Evolutionary conservation across 345 rosid genomes (phyloP).

Genomic region (Hypericum androsaemum): DNA sequence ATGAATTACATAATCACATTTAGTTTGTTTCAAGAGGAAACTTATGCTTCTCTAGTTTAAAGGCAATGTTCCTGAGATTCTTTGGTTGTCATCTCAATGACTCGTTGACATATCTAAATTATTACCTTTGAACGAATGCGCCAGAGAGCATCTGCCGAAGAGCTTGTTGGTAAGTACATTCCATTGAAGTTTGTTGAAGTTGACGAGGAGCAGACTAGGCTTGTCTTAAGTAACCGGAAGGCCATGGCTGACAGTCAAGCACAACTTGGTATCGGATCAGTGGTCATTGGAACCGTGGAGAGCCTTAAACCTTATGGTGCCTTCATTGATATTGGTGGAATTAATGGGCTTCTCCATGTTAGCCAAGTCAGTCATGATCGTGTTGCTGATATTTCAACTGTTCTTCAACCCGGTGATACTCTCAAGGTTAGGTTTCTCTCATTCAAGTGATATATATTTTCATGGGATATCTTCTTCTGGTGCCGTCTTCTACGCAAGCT

Average conservation of each 20-base stretch:
- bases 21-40: too few relatives aligned
- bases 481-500: background rate
- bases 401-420: slow-evolving; percentile 95
- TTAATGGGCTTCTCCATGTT: slow-evolving; percentile 95
- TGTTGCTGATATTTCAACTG: slow-evolving; percentile 81
- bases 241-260: slow-evolving; percentile 98
- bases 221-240: slow-evolving; percentile 92
- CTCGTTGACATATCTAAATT: background rate
- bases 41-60: too few relatives aligned
- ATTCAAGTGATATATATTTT: slow-evolving; percentile 3
- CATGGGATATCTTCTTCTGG: slow-evolving; percentile 2
- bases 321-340: slow-evolving; percentile 92
- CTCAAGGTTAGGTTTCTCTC: slow-evolving; percentile 46
- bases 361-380: slow-evolving; percentile 98
- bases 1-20: too few relatives aligned
- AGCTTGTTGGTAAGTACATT: slow-evolving; percentile 71
- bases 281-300: slow-evolving; percentile 78
- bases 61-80: too few relatives aligned
- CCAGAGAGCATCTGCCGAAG: slow-evolving; percentile 81
- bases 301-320: slow-evolving; percentile 97
- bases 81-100: too few relatives aligned
- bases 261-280: slow-evolving; percentile 91
- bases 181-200: slow-evolving; percentile 94
- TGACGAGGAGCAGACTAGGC: slow-evolving; percentile 87
- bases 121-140: background rate